Percentiles rank a stretch among this genome's conserved stretches.
These are phyloP conservation scores for Vanilla planifolia DNA, from an alignment of 106 monocot species.

Conservation along the genomic window DNA sequence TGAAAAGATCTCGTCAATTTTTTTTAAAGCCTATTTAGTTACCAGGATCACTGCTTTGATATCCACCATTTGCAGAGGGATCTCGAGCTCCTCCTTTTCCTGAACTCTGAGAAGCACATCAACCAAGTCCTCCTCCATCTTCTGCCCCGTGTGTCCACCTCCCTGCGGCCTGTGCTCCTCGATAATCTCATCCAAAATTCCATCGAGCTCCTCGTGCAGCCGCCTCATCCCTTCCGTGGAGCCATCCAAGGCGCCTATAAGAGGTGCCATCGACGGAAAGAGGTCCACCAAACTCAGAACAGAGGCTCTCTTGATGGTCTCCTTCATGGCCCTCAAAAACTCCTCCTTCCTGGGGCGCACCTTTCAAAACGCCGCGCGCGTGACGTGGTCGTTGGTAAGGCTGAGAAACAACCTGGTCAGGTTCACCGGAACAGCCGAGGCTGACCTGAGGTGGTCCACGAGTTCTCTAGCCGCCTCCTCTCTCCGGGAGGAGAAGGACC, in stretches of 20 bases:
- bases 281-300: conserved; percentile 3
- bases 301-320: background rate
- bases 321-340: background rate
- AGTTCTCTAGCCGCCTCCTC: background rate
- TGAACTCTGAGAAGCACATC: conserved; percentile 12
- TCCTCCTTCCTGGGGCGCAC: background rate
- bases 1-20: no score
- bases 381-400: background rate
- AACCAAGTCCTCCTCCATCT: background rate
- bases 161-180: background rate
- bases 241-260: background rate
- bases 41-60: conserved; percentile 13
- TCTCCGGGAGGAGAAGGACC: background rate
- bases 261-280: conserved; percentile 8
- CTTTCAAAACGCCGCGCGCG: conserved; percentile 1
- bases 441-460: background rate
- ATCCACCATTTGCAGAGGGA: background rate
- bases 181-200: conserved; percentile 9
- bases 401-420: background rate
- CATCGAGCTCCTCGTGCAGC: background rate
- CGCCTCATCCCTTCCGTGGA: background rate
- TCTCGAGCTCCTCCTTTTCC: background rate
- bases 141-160: background rate
- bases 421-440: background rate
- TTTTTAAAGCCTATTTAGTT: no score